These are phyloP conservation scores for Verticillium nubilum DNA, from an alignment of 2,329 filamentous ascomycete species.

Conservation along the genomic window DNA sequence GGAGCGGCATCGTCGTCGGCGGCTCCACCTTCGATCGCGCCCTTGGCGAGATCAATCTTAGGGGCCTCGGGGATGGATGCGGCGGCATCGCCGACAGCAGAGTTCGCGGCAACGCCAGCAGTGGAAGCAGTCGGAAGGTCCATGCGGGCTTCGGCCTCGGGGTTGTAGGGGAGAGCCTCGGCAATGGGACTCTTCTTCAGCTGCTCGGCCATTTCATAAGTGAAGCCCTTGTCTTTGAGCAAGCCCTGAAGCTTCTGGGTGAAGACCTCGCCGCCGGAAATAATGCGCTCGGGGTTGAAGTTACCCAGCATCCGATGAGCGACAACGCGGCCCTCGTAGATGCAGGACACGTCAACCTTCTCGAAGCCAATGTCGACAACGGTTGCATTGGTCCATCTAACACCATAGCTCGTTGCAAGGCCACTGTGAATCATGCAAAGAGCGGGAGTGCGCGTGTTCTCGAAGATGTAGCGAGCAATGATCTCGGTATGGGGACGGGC, in stretches of 20 bases:
- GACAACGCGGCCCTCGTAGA: slow-evolving; percentile 73
- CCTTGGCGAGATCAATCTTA: slow-evolving; percentile 25
- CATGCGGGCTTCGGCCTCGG: slow-evolving; percentile 37
- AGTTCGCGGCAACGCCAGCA: slow-evolving; percentile 13
- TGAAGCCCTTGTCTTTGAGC: slow-evolving; percentile 55
- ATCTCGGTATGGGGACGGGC: slow-evolving; percentile 80
- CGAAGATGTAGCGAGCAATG: slow-evolving; percentile 91
- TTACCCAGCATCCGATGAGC: slow-evolving; percentile 60
- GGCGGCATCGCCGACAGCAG: slow-evolving; percentile 19
- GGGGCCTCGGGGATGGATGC: slow-evolving; percentile 27
- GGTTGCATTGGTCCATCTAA: slow-evolving; percentile 69
- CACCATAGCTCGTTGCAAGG: slow-evolving; percentile 79
- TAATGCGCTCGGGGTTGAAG: slow-evolving; percentile 39
- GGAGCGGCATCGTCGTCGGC: slow-evolving; percentile 31
- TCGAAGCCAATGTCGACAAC: slow-evolving; percentile 87
- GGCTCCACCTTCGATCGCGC: slow-evolving; percentile 11
- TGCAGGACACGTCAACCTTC: slow-evolving; percentile 88
- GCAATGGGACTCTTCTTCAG: slow-evolving; percentile 62
- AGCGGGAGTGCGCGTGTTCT: slow-evolving; percentile 91
- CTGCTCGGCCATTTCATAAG: slow-evolving; percentile 63
- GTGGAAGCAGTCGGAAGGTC: slow-evolving; percentile 36
- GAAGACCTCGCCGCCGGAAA: slow-evolving; percentile 83
- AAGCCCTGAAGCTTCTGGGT: slow-evolving; percentile 68
- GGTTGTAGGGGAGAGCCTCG: slow-evolving; percentile 57
- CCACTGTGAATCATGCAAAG: slow-evolving; percentile 88